Conservation (phyloP, 2,329 filamentous ascomycete species). For the Thielaviopsis punctulata region DNA sequence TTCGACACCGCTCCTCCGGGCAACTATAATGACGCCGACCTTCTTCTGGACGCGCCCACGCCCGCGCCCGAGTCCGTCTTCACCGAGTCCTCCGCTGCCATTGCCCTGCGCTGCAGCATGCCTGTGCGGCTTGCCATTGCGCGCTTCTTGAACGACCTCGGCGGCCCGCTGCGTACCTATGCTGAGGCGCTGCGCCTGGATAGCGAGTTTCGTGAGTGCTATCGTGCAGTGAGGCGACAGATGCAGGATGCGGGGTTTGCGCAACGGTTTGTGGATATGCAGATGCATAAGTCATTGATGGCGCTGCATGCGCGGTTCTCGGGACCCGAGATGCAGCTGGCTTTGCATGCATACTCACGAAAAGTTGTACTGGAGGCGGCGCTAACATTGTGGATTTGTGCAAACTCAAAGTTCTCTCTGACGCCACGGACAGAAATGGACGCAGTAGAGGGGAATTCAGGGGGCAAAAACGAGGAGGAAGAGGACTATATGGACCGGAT, state of each 20-base stretch:
- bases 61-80: conserved; percentile 21
- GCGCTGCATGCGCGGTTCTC: conserved; percentile 39
- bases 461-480: conserved; percentile 9
- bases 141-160: conserved; percentile 27
- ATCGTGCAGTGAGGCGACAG: conserved; percentile 23
- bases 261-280: conserved; percentile 29
- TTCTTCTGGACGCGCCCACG: conserved; percentile 14
- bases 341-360: conserved; percentile 32
- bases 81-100: conserved; percentile 25
- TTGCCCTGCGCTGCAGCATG: conserved; percentile 26
- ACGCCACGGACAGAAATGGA: conserved; percentile 10
- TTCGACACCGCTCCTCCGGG: conserved; percentile 31
- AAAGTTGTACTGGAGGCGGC: conserved; percentile 30
- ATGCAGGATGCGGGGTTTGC: conserved; percentile 22
- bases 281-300: conserved; percentile 36
- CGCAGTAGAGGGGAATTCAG: conserved; percentile 6
- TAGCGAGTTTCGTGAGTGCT: conserved; percentile 23
- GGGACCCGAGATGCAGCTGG: conserved; percentile 22
- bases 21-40: conserved; percentile 33
- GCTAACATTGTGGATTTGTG: conserved; percentile 27
- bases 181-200: conserved; percentile 28
- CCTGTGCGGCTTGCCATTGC: conserved; percentile 25
- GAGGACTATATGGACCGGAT: conserved; percentile 22
- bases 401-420: conserved; percentile 17
- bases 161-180: conserved; percentile 21